These are phyloP conservation scores for Fusarium coicis DNA, from an alignment of 2,329 filamentous ascomycete species.

Conservation along the genomic window DNA sequence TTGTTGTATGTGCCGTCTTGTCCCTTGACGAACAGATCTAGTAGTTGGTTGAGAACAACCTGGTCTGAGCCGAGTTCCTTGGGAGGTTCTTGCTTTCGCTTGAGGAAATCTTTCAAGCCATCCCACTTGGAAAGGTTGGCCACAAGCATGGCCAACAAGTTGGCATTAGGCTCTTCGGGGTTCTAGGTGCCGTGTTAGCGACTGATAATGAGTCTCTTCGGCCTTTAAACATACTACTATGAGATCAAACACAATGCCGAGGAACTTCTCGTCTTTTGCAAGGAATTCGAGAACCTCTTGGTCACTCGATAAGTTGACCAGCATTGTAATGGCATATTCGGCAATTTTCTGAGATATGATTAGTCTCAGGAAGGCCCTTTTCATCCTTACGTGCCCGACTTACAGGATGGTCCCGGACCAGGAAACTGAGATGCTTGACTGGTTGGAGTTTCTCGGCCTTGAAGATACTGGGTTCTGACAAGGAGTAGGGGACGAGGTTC, in stretches of 20 bases:
- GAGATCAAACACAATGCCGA: constrained; percentile 77
- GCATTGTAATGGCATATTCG: constrained; percentile 90
- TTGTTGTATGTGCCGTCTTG: constrained; percentile 85
- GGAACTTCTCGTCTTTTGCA: constrained; percentile 81
- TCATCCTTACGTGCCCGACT: constrained; percentile 43
- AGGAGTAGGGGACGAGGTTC: constrained; percentile 85
- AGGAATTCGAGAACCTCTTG: constrained; percentile 77
- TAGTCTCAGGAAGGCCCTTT: background rate
- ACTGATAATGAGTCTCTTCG: background rate
- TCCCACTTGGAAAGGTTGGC: constrained; percentile 91
- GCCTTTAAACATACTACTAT: constrained; percentile 71
- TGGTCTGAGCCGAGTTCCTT: constrained; percentile 77
- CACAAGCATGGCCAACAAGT: constrained; percentile 89
- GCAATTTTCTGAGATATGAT: constrained; percentile 76
- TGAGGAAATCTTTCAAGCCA: constrained; percentile 74
- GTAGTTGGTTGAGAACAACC: constrained; percentile 85
- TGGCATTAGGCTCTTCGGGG: constrained; percentile 81
- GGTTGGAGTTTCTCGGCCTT: constrained; percentile 82
- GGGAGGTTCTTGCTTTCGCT: constrained; percentile 74
- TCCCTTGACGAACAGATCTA: constrained; percentile 97
- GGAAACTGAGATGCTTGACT: constrained; percentile 85
- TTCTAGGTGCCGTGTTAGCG: constrained; percentile 58
- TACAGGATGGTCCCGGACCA: constrained; percentile 86
- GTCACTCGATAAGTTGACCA: constrained; percentile 87
- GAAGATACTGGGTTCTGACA: constrained; percentile 80